Percentiles rank a stretch among this genome's conserved stretches.
Conservation (phyloP, 495 filamentous ascomycete species). For the Neurospora hispaniola region DNA sequence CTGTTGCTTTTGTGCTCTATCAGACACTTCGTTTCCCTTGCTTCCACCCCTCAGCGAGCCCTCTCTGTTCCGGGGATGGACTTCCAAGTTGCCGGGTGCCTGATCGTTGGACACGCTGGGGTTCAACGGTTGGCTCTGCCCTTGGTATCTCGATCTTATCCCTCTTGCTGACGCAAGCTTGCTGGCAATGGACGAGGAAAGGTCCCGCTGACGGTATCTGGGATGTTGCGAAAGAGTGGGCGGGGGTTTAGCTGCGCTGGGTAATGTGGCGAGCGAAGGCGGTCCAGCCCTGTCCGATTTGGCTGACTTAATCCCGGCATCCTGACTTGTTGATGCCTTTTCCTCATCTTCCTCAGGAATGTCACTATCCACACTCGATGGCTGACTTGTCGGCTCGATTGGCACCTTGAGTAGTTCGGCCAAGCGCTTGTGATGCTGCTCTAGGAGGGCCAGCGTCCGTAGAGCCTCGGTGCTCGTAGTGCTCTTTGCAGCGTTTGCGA, state of each 20-base stretch:
- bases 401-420: constrained; percentile 67
- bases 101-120: constrained; percentile 67
- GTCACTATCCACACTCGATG: constrained; percentile 22
- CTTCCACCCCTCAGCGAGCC: constrained; percentile 27
- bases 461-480: constrained; percentile 75
- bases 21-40: constrained; percentile 26
- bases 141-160: constrained; percentile 59
- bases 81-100: constrained; percentile 60
- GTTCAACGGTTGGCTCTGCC: constrained; percentile 42
- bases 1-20: constrained; percentile 20
- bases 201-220: constrained; percentile 48
- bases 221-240: constrained; percentile 39
- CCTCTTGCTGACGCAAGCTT: constrained; percentile 84
- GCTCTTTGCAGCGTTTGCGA: constrained; percentile 65
- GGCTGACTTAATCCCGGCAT: constrained; percentile 6
- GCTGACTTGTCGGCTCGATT: constrained; percentile 44
- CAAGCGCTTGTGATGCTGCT: constrained; percentile 73
- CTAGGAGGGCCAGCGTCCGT: constrained; percentile 71
- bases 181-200: constrained; percentile 78
- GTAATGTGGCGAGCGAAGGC: constrained; percentile 17
- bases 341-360: constrained; percentile 30
- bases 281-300: constrained; percentile 11
- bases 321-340: constrained; percentile 14
- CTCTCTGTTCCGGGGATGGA: constrained; percentile 38
- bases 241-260: constrained; percentile 26